Evolutionary conservation across 2,329 filamentous ascomycete species (phyloP), one percentile per base, ranked within the genome.

Genomic region (Exophiala viscosa): DNA sequence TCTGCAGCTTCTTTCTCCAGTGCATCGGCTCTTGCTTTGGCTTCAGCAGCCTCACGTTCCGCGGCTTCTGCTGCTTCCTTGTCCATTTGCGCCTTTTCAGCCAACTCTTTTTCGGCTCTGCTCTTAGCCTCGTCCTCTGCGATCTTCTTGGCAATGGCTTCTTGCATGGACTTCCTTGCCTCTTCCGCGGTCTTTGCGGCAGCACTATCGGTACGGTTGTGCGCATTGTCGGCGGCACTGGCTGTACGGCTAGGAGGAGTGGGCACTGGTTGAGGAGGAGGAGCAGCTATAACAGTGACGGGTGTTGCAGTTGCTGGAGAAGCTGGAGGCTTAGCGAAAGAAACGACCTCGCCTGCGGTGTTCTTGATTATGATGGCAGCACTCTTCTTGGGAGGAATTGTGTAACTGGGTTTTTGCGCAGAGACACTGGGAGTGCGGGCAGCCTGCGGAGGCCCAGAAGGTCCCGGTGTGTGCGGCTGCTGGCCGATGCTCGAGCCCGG

Each of bases 301-400:
- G 80, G 72, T 40, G 72, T 77, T 23, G 78, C 76, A 50, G 77
- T 79, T 15, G 78, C 73, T 14, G 79, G 76, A 13, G 79, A 78
- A 11, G 85, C 83, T 15, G 86, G 83, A 1, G 84, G 82, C 71
- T 86, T 87, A 48, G 81, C 67, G 75, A 88, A 74, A 77, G 80
- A 77, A 62, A 90, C 84, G 10, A 96, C 76, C 28, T 84, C 82
- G 66, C 93, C 89, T 50, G 85, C 80, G 28, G 86, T 80, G 65
- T 90, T 88, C 77, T 90, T 95, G 76, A 96, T 96, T 44, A 84
- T 78, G 60, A 96, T 87, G 1, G 86, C 84, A 43, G 84, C 84
- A 70, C 82, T 90, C 76, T 86, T 88, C 52, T 68, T 67, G 2
- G 70, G 76, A 8, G 86, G 84, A 54, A 82, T 81, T 55, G 85